Evolutionary conservation across 2,329 filamentous ascomycete genomes (phyloP).

Genomic region (Akanthomyces uredinophilus): DNA sequence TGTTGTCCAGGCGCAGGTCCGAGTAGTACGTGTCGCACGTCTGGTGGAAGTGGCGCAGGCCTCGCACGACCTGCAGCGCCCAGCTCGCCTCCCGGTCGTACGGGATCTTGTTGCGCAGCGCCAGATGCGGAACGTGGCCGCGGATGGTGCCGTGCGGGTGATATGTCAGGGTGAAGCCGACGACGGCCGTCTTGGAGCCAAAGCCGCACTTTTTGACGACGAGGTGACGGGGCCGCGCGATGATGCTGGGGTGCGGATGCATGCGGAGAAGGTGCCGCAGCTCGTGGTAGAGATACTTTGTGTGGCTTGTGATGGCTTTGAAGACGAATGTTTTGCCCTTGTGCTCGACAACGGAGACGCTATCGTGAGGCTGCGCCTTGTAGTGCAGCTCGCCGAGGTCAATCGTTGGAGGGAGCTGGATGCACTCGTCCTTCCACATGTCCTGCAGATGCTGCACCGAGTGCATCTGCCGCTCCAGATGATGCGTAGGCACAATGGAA

Average conservation of each 20-base stretch:
- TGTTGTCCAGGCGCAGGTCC: constrained; percentile 55
- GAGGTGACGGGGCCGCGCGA: constrained; percentile 47
- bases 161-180: constrained; percentile 53
- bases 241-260: constrained; percentile 47
- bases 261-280: constrained; percentile 50
- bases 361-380: constrained; percentile 52
- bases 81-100: constrained; percentile 45
- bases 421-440: constrained; percentile 37
- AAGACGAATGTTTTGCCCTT: constrained; percentile 43
- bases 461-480: constrained; percentile 49
- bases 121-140: constrained; percentile 48
- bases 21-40: constrained; percentile 48
- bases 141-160: constrained; percentile 51
- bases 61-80: constrained; percentile 48
- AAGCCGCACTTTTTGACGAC: constrained; percentile 53
- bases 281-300: constrained; percentile 59
- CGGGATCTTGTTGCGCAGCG: constrained; percentile 39
- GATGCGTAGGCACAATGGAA: constrained; percentile 43
- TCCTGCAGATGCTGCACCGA: constrained; percentile 36
- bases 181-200: constrained; percentile 49
- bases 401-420: constrained; percentile 40
- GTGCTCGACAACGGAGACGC: constrained; percentile 50
- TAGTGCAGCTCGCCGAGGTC: constrained; percentile 48
- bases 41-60: constrained; percentile 45
- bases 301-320: constrained; percentile 52